Conservation (phyloP, 768 basidiomycete genomes). For the Mycena belliarum region DNA sequence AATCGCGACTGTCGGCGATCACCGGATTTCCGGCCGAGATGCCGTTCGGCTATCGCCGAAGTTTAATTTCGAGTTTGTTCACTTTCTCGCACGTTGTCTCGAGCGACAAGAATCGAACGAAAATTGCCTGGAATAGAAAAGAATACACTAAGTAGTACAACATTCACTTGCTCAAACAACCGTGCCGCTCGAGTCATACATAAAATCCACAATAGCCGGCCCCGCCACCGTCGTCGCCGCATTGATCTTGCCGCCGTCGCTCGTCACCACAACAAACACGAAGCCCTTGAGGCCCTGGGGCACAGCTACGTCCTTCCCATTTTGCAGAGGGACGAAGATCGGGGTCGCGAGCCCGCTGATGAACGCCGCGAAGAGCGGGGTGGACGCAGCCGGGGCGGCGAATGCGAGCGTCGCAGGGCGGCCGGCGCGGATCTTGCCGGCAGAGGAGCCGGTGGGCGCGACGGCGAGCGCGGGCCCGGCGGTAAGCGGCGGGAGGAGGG, state of each 20-base stretch:
- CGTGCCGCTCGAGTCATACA: slow-evolving; percentile 30
- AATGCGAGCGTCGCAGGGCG: slow-evolving; percentile 28
- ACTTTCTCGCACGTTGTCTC: too few species aligned
- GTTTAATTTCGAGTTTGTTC: too few species aligned
- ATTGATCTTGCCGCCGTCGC: slow-evolving; percentile 34
- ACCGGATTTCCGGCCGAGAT: too few species aligned
- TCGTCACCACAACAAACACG: slow-evolving; percentile 53
- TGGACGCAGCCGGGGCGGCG: slow-evolving; percentile 13
- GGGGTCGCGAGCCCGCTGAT: slow-evolving; percentile 39
- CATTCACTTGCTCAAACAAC: slow-evolving; percentile 7
- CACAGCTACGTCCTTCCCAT: slow-evolving; percentile 34
- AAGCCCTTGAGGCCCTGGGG: slow-evolving; percentile 48
- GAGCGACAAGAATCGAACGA: too few species aligned
- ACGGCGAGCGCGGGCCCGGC: slow-evolving; percentile 48
- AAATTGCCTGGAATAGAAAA: background rate
- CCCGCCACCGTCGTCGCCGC: slow-evolving; percentile 60
- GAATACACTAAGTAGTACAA: background rate
- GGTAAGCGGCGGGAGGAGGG: slow-evolving; percentile 43
- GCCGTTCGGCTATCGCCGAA: too few species aligned
- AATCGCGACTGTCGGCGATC: too few species aligned
- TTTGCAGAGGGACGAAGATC: slow-evolving; percentile 39
- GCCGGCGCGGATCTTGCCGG: slow-evolving; percentile 28
- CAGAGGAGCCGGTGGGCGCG: too few species aligned
- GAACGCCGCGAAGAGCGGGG: slow-evolving; percentile 49
- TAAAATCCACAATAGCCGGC: slow-evolving; percentile 47